Conservation (phyloP, 768 basidiomycete genomes). For the Boletus edulis region DNA sequence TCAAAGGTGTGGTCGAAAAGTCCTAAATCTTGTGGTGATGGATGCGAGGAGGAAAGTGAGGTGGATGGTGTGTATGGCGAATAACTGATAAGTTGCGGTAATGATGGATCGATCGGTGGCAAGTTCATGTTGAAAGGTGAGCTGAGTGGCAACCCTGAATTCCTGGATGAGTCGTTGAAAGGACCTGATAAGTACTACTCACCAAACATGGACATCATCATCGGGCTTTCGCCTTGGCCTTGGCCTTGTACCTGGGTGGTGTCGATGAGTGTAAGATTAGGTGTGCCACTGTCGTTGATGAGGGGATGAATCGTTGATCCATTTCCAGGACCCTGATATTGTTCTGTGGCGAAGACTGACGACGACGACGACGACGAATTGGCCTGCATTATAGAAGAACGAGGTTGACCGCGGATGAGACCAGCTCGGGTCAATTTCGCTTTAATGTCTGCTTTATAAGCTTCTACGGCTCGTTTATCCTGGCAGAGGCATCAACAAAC, state of each 20-base stretch:
- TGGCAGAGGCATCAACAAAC: constrained; percentile 32
- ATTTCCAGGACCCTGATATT: constrained; percentile 24
- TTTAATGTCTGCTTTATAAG: constrained; percentile 83
- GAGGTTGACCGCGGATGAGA: constrained; percentile 80
- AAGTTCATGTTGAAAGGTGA: constrained; percentile 30
- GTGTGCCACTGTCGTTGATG: constrained; percentile 20
- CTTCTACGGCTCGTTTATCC: constrained; percentile 82
- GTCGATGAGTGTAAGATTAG: constrained; percentile 23
- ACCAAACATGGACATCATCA: constrained; percentile 31
- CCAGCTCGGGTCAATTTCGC: constrained; percentile 73
- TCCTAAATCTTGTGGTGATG: constrained; percentile 33
- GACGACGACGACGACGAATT: constrained; percentile 28
- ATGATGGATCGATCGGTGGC: constrained; percentile 27
- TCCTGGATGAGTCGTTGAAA: constrained; percentile 9
- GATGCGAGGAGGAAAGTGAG: constrained; percentile 32
- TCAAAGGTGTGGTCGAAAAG: constrained; percentile 37
- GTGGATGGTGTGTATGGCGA: constrained; percentile 35
- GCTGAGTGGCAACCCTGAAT: constrained; percentile 26
- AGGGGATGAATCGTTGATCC: constrained; percentile 21
- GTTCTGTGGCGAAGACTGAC: constrained; percentile 34
- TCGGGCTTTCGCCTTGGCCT: constrained; percentile 24
- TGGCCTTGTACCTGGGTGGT: constrained; percentile 10
- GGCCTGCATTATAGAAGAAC: constrained; percentile 49
- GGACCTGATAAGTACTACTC: neutral
- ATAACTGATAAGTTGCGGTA: constrained; percentile 29